Percentiles rank a stretch among this genome's conserved stretches.
phyloP scores from a whole-genome alignment of 495 filamentous ascomycete genomes.

The Tuber indicum region DNA sequence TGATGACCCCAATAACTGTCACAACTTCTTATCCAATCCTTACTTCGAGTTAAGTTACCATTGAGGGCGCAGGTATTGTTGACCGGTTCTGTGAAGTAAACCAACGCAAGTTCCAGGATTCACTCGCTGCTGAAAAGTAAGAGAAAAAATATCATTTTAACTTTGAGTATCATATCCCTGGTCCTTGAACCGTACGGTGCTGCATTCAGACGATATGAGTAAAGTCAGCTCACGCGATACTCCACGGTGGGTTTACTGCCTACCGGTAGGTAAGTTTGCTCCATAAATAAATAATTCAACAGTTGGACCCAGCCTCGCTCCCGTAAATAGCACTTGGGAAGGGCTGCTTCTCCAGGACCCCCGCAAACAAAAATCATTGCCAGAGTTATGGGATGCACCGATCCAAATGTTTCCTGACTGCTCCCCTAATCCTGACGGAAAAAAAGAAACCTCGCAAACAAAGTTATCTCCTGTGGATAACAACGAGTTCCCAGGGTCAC shows the following conservation, averaged over 20 bases:
- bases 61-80: no score
- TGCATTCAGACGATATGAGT: neutral
- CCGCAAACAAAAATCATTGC: neutral
- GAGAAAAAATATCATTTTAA: no score
- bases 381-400: neutral
- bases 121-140: no score
- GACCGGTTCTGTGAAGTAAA: no score
- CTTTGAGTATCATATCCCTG: no score
- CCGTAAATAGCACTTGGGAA: neutral
- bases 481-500: neutral
- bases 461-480: neutral
- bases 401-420: neutral
- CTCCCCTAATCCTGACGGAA: neutral
- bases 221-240: neutral
- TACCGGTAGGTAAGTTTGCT: neutral
- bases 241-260: neutral
- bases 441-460: neutral
- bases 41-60: no score
- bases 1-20: no score
- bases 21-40: no score
- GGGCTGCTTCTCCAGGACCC: neutral
- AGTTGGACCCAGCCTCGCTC: neutral
- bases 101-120: no score
- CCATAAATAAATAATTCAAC: neutral
- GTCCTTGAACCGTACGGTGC: no score